A percentile compares a stretch with the other conserved stretches of the same genome.
Evolutionary conservation across 1,139 yeast species (phyloP).

Genomic region (Candida gigantensis): DNA sequence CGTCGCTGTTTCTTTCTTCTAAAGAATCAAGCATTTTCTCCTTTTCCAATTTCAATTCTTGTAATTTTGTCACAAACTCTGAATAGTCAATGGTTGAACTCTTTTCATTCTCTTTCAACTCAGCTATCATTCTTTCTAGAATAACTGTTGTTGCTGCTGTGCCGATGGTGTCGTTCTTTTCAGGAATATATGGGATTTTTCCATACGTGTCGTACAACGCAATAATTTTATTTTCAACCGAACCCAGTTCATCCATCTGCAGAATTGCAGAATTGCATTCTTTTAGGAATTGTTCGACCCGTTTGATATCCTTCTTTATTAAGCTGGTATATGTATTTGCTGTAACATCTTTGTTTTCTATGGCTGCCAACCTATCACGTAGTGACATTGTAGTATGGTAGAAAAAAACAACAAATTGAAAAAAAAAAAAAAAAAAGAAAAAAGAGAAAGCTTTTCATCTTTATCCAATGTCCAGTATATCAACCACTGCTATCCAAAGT

Average conservation of each 20-base stretch:
- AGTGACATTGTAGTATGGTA: constrained; percentile 4
- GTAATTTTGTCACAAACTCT: constrained; percentile 8
- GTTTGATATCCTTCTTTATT: constrained; percentile 29
- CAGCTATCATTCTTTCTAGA: constrained; percentile 21
- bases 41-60: constrained; percentile 2
- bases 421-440: constrained; percentile 2
- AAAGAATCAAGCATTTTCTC: too few species aligned
- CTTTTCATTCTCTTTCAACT: constrained; percentile 10
- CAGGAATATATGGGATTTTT: constrained; percentile 33
- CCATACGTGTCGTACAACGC: constrained; percentile 31
- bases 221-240: constrained; percentile 21
- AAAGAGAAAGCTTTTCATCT: neutral
- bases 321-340: constrained; percentile 23
- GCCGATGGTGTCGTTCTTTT: constrained; percentile 40
- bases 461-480: constrained; percentile 54
- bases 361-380: neutral
- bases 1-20: too few species aligned
- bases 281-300: constrained; percentile 24
- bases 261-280: constrained; percentile 34
- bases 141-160: constrained; percentile 34
- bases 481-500: constrained; percentile 59
- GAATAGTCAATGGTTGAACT: constrained; percentile 10
- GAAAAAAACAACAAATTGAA: constrained; percentile 1
- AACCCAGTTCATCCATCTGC: constrained; percentile 13
- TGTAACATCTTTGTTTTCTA: too few species aligned